Conservation (phyloP, 1,284 basidiomycete genomes). For the Cryptococcus amylolentus region DNA sequence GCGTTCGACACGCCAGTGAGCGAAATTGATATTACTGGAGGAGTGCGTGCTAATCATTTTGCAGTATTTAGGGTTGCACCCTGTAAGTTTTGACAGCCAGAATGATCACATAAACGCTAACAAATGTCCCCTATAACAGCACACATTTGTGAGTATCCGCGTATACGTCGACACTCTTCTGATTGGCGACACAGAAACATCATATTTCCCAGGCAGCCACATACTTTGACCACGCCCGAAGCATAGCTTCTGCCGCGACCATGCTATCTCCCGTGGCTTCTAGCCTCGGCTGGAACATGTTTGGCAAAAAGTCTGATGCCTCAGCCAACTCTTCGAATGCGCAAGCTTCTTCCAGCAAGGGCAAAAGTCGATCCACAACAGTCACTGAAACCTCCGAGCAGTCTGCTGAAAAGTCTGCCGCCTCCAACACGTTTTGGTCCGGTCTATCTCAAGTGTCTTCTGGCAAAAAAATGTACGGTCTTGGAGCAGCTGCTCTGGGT, state of each 20-base stretch:
- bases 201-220: conserved; percentile 70
- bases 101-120: too few species aligned
- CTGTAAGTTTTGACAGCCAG: conserved; percentile 42
- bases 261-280: conserved; percentile 57
- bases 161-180: not conserved
- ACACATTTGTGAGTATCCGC: conserved; percentile 32
- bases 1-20: conserved; percentile 89
- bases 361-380: conserved; percentile 1
- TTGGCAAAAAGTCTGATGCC: conserved; percentile 38
- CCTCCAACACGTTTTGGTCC: conserved; percentile 18
- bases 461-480: conserved; percentile 27
- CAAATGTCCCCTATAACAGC: conserved; percentile 19
- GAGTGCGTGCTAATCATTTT: not conserved
- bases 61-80: conserved; percentile 82
- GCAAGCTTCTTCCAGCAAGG: conserved; percentile 3
- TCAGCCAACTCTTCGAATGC: conserved; percentile 17
- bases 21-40: not conserved
- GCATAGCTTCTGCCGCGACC: conserved; percentile 53
- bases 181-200: conserved; percentile 57
- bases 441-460: conserved; percentile 10
- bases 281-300: conserved; percentile 48
- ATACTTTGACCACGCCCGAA: conserved; percentile 65
- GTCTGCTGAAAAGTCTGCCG: not conserved
- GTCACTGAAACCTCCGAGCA: not conserved
- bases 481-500: conserved; percentile 66